Conservation (phyloP, 768 basidiomycete genomes). For the Boletellus ananiceps region DNA sequence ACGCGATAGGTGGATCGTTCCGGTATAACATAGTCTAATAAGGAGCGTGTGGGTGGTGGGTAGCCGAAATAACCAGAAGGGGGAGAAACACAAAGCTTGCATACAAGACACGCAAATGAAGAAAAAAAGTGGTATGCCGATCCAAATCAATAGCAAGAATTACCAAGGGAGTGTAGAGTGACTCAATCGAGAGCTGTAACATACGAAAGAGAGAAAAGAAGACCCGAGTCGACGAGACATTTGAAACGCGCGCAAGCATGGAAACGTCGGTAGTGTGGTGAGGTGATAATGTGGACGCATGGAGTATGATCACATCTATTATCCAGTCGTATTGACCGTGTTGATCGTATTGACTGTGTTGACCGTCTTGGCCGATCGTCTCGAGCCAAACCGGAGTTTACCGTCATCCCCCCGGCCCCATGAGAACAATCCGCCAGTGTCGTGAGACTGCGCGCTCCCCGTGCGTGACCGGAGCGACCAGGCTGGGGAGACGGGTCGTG, state of each 20-base stretch:
- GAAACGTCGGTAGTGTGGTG: neutral
- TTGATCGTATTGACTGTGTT: conserved; percentile 31
- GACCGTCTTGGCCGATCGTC: conserved; percentile 47
- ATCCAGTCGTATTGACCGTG: conserved; percentile 16
- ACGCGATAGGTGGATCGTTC: conserved; percentile 22
- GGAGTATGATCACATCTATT: conserved; percentile 4
- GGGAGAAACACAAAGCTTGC: conserved; percentile 23
- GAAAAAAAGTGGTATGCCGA: conserved; percentile 15
- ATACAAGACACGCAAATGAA: conserved; percentile 25
- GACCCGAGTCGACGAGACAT: neutral
- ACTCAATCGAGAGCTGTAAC: conserved; percentile 16
- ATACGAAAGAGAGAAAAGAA: conserved; percentile 2
- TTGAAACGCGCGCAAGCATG: conserved; percentile 9
- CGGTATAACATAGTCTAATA: conserved; percentile 6
- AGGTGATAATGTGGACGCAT: neutral
- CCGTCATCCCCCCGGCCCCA: conserved; percentile 61
- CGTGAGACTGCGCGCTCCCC: conserved; percentile 69
- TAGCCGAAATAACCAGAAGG: conserved; percentile 1
- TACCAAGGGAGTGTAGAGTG: conserved; percentile 32
- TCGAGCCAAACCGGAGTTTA: conserved; percentile 71
- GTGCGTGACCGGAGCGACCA: conserved; percentile 83
- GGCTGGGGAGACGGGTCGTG: conserved; percentile 71
- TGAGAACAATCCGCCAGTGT: conserved; percentile 64
- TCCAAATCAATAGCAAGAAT: conserved; percentile 24
- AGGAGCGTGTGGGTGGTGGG: conserved; percentile 15